Conservation (phyloP, 2,329 filamentous ascomycete genomes). For the Fusarium udum region DNA sequence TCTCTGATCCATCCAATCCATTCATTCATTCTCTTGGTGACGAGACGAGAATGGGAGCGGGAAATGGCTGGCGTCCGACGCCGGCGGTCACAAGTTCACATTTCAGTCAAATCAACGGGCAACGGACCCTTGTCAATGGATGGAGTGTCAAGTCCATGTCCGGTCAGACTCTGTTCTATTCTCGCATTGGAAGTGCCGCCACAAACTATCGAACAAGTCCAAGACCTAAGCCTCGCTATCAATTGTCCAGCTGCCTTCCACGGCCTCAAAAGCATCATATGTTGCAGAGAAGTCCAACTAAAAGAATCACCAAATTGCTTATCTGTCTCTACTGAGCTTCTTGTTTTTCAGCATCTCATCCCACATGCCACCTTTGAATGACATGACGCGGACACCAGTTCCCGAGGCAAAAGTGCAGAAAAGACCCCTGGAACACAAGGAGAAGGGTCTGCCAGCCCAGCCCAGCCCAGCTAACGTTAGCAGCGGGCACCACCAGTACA, state of each 20-base stretch:
- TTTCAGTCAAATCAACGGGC: conserved; percentile 31
- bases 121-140: conserved; percentile 11
- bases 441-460: conserved; percentile 14
- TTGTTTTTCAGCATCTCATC: conserved; percentile 1
- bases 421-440: conserved; percentile 33
- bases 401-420: conserved; percentile 22
- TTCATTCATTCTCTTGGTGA: neutral
- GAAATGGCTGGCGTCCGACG: conserved; percentile 33
- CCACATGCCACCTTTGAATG: conserved; percentile 19
- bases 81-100: conserved; percentile 40
- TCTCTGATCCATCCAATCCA: neutral
- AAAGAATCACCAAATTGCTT: conserved; percentile 4
- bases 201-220: conserved; percentile 24
- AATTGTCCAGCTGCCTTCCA: conserved; percentile 19
- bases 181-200: conserved; percentile 24
- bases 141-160: conserved; percentile 11
- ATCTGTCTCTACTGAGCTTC: neutral
- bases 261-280: conserved; percentile 2
- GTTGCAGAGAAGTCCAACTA: neutral
- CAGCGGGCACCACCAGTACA: neutral
- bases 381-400: conserved; percentile 25
- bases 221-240: conserved; percentile 15
- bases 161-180: conserved; percentile 14
- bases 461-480: neutral
- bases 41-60: conserved; percentile 17